A percentile compares a stretch with the other conserved stretches of the same genome.
phyloP scores from a whole-genome alignment of 768 basidiomycete species.

The Dentipellis fragilis region DNA sequence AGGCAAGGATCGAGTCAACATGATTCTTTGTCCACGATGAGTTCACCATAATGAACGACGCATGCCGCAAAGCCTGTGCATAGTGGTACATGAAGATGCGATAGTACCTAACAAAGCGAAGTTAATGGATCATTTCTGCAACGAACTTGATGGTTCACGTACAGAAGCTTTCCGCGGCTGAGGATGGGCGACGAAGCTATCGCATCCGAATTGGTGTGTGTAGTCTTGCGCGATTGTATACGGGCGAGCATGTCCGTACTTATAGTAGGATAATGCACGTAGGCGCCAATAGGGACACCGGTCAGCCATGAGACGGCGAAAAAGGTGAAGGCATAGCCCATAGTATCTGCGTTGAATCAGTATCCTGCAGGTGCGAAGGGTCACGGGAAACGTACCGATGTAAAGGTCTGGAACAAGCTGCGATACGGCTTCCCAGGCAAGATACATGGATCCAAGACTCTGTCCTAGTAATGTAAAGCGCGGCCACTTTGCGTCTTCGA shows the following conservation, averaged over 20 bases:
- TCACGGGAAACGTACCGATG: slow-evolving; percentile 49
- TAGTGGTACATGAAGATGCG: slow-evolving; percentile 81
- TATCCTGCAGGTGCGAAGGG: not conserved
- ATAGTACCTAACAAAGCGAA: slow-evolving; percentile 58
- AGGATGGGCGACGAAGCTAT: slow-evolving; percentile 48
- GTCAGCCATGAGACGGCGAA: slow-evolving; percentile 60
- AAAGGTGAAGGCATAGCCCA: slow-evolving; percentile 96
- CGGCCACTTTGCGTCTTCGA: slow-evolving; percentile 79
- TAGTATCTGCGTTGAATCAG: slow-evolving; percentile 56
- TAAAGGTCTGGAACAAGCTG: slow-evolving; percentile 80
- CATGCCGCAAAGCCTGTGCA: slow-evolving; percentile 56
- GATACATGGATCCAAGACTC: slow-evolving; percentile 75
- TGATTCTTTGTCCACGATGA: slow-evolving; percentile 92
- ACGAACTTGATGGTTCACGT: slow-evolving; percentile 14
- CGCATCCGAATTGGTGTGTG: slow-evolving; percentile 50
- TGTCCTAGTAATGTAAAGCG: slow-evolving; percentile 91
- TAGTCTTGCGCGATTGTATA: slow-evolving; percentile 46
- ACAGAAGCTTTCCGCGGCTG: slow-evolving; percentile 58
- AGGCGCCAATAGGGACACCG: slow-evolving; percentile 71
- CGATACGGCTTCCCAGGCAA: slow-evolving; percentile 77
- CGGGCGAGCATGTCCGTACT: slow-evolving; percentile 88
- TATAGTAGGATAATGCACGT: slow-evolving; percentile 95
- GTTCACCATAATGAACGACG: slow-evolving; percentile 85
- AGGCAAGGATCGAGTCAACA: slow-evolving; percentile 59
- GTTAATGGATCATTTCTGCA: not conserved